Base-by-base conservation (phyloP, 208 protist genomes). In the Porcisia hertigi region DNA sequence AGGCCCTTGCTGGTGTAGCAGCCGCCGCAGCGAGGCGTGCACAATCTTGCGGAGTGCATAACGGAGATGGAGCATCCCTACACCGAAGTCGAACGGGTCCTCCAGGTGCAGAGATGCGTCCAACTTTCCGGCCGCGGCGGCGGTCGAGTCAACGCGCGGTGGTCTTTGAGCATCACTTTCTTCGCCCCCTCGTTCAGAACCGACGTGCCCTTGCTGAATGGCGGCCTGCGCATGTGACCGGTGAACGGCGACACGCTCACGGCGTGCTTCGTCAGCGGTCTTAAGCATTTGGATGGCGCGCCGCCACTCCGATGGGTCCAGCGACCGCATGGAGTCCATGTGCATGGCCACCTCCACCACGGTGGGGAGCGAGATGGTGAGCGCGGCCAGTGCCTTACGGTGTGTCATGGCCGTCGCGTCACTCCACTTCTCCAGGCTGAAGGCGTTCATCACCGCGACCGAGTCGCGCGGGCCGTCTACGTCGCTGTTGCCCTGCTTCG, bases 31-130 rank as follows among this genome's bases (percentile, higher is more conserved):
- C 3, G 87, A 89, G 20, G 85, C 86, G 79, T 97, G 93, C 43
- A 97, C 85, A 30, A 95, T 83, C 71, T 97, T 97, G 64, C 89
- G 86, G 47, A 97, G 82, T 4, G 93, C 93, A 85, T 92, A 97
- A 36, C 86, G 85, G 20, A 96, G 69, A 71, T 97, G 93, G 72
- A 97, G 88, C 67, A 97, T 36, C 16, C 80, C 88, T 39, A 97
- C 89, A 16, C 90, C 91, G 79, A 88, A 95, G 79, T 97, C 84
- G 25, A 77, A 83, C 14, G 89, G 91, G 52, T 96, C 89, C 73
- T 92, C 89, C 55, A 97, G 75, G 62, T 86, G 84, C 18, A 94
- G 83, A 3, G 89, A 82, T 0, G 86, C 86, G 72, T 94, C 89
- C 25, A 93, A 65, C 65, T 85, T 78, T 2, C 76, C 73, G 18